Evolutionary conservation across 371 early-diverging fungal genomes (phyloP).

Genomic region (Phascolomyces articulosus): DNA sequence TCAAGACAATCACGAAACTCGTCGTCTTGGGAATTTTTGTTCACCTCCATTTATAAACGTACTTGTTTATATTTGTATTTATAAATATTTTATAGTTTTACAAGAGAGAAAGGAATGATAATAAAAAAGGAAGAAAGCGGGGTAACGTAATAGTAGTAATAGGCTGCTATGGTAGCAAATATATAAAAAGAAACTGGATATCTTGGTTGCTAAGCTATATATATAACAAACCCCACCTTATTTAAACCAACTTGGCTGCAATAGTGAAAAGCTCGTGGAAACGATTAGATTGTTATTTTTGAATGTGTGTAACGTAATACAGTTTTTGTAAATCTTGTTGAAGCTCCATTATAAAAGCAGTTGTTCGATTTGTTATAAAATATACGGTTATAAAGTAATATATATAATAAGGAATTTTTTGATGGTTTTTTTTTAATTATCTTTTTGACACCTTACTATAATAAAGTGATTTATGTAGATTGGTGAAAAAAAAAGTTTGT

Average conservation of each 20-base stretch:
- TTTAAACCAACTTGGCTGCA: no score
- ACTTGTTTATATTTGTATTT: no score
- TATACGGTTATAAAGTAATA: background rate
- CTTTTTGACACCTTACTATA: no score
- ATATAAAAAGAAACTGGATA: no score
- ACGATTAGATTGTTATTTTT: background rate
- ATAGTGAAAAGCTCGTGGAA: background rate
- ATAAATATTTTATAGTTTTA: no score
- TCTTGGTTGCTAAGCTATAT: no score
- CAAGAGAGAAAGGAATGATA: background rate
- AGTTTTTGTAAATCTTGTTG: background rate
- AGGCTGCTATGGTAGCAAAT: background rate
- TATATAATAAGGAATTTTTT: no score
- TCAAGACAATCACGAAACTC: background rate
- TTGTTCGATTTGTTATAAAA: no score
- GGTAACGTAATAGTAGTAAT: background rate
- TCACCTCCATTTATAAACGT: background rate
- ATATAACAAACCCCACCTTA: background rate
- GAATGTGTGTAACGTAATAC: background rate
- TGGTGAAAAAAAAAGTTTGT: no score
- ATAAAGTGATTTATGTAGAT: no score
- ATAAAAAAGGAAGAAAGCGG: background rate
- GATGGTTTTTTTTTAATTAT: no score
- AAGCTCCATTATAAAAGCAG: no score
- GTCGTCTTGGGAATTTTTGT: background rate